phyloP scores from a whole-genome alignment of 163 green algal genomes.

The Scenedesmus sp. region DNA sequence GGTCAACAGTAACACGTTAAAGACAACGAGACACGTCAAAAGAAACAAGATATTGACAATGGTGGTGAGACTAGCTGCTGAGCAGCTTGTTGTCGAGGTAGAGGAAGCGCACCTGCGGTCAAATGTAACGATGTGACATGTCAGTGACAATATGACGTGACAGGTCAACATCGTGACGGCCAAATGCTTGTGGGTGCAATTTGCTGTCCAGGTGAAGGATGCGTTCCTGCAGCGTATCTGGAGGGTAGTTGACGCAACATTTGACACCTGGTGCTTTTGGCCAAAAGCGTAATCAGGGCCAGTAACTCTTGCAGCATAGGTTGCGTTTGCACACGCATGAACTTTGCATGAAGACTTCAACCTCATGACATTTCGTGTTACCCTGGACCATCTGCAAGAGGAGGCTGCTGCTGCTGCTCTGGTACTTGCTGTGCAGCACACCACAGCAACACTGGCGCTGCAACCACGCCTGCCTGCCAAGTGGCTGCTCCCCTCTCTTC shows the following conservation, averaged over 20 bases:
- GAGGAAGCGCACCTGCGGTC: slow-evolving; percentile 19
- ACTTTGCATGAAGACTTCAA: too few species aligned
- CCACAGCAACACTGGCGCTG: neutral
- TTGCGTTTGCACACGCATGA: too few species aligned
- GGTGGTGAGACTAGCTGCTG: slow-evolving; percentile 3
- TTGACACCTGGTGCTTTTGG: neutral
- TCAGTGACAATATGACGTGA: too few species aligned
- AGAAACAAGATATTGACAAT: neutral
- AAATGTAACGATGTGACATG: neutral
- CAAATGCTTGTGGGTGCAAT: too few species aligned
- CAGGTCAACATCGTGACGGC: too few species aligned
- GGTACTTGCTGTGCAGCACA: neutral
- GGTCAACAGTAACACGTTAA: neutral
- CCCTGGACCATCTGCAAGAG: too few species aligned
- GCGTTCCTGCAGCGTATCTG: neutral
- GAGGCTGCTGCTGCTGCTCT: neutral
- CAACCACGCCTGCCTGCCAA: neutral
- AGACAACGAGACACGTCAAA: too few species aligned
- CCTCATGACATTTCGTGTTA: too few species aligned
- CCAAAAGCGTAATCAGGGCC: too few species aligned
- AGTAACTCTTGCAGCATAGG: too few species aligned
- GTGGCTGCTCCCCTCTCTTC: neutral
- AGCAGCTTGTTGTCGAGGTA: slow-evolving; percentile 45
- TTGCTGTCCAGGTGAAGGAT: slow-evolving; percentile 2
- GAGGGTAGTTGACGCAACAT: neutral